Percentiles rank a stretch among this genome's conserved stretches.
Conservation (phyloP, 805 yeast genomes). For the Starmerella tilneyi region DNA sequence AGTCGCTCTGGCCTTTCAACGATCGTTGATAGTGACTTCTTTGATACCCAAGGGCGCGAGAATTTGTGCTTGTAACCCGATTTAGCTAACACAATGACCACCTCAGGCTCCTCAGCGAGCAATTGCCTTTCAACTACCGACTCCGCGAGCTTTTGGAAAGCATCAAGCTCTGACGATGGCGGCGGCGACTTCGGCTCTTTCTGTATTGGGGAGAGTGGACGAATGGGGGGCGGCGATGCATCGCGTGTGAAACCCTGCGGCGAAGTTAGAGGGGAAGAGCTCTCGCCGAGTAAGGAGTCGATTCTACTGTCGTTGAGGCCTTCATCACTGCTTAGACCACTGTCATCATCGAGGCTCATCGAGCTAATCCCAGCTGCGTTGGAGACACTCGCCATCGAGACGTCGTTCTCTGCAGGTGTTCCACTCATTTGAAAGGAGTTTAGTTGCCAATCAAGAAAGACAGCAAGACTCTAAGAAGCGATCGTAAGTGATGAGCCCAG, state of each 20-base stretch:
- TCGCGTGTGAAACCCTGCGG: background rate
- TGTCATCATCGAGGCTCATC: conserved; percentile 5
- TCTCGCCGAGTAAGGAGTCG: background rate
- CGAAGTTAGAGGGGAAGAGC: conserved; percentile 33
- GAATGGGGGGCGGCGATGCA: conserved; percentile 1
- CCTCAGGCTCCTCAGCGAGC: conserved; percentile 6
- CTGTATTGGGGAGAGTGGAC: conserved; percentile 1
- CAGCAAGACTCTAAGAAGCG: background rate
- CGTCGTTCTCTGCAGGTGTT: background rate
- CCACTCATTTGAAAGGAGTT: background rate
- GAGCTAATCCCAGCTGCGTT: background rate
- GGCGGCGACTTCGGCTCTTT: background rate
- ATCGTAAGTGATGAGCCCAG: too few species aligned
- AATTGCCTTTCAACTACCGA: background rate
- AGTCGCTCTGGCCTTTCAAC: conserved; percentile 78
- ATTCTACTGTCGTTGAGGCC: conserved; percentile 1
- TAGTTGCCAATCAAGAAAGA: too few species aligned
- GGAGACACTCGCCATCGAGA: conserved; percentile 5
- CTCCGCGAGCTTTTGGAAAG: background rate
- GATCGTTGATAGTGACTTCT: conserved; percentile 52
- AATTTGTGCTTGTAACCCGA: conserved; percentile 60
- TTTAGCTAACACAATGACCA: conserved; percentile 50
- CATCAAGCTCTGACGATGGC: background rate
- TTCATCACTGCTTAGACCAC: background rate
- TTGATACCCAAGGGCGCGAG: conserved; percentile 67